Evolutionary conservation across 441 rosid species (phyloP), one percentile per base, ranked within the genome.

Genomic region (Bocquillonia castaneifolia): DNA sequence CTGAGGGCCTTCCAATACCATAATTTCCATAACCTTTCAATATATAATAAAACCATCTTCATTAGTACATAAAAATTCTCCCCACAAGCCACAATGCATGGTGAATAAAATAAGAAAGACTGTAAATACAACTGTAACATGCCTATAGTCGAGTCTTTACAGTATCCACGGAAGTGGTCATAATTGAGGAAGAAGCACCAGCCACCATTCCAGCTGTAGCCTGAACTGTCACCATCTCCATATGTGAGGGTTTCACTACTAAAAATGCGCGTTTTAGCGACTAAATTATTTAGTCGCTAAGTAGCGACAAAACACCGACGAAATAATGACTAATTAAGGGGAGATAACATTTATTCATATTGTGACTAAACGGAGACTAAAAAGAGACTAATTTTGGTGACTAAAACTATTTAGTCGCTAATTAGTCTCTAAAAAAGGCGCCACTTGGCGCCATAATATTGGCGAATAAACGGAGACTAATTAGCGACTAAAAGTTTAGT

Each of bases 141-240:
- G 86, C 91, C 88, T 88, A 90, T 63, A 88, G 78, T 39, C 88
- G 84, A 17, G 90, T 86, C 84, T 83, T 86, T 32, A 86, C 73
- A 4, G 88, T 88, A 71, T 86, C 89, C 44, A 88, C 58, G 15
- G 91, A 87, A 67, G 91, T 84, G 32, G 88, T 84, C 66, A 86
- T 75, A 68, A 84, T 70, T 0, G 91, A 79, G 22, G 87, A 86
- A 69, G 83, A 85, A 54, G 88, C 91, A 52, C 93, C 90, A 63
- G 89, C 93, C 53, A 80, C 60, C 71, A 81, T 61, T 69, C 93
- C 93, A 15, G 87, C 82, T 12, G 82, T 73, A 32, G 88, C 91
- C 75, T 88, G 91, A 59, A 86, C 88, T 12, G 74, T 67, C 70
- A 80, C 80, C 85, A 88, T 84, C 81, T 86, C 84, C 34, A 61